Base-by-base conservation (phyloP, 352 stramenopile genomes). In the Phytophthora sp. region DNA sequence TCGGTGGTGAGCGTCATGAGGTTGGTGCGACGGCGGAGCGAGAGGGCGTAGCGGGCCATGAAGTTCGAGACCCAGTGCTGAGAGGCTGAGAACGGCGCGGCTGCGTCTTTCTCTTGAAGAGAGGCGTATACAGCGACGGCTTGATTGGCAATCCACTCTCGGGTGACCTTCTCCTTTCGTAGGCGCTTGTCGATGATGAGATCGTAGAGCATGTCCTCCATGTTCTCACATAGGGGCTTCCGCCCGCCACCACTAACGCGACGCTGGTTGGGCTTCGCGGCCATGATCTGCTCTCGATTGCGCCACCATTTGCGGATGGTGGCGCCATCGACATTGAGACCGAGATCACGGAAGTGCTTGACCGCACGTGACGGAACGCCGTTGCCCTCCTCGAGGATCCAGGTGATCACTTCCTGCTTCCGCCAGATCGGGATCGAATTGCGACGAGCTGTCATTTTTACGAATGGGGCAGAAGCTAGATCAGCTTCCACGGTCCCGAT, bases 261-360 rank as follows among this genome's bases (percentile, higher is more conserved):
- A n/a, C n/a, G n/a, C n/a, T n/a, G n/a, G n/a, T n/a, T n/a, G n/a
- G n/a, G n/a, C n/a, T n/a, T n/a, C n/a, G n/a, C 62, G 2, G 39
- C 41, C 54, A 71, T 54, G 23, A 71, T 66, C 18, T 46, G 23
- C 26, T 49, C 54, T 9, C 54, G 54, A 18, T 58, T 27, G 26
- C 49, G 54, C 46, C 43, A 71, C 48, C 62, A 71, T 49, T 71
- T 71, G 15, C 54, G 54, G 7, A 66, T 48, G 12, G 54, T 38
- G 20, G 54, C 62, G 26, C 48, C 62, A 30, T 71, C 54, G 34
- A 66, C 45, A 23, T 53, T 21, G 20, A 57, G 43, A 8, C 32
- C 54, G 18, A 54, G 54, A 12, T 28, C 13, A n/a, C 55, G n/a
- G 45, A 71, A 71, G 35, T 62, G 54, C 13, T 37, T 37, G 13